These are phyloP conservation scores for Extremus antarcticus DNA, from an alignment of 495 filamentous ascomycete genomes.

Conservation along the genomic window DNA sequence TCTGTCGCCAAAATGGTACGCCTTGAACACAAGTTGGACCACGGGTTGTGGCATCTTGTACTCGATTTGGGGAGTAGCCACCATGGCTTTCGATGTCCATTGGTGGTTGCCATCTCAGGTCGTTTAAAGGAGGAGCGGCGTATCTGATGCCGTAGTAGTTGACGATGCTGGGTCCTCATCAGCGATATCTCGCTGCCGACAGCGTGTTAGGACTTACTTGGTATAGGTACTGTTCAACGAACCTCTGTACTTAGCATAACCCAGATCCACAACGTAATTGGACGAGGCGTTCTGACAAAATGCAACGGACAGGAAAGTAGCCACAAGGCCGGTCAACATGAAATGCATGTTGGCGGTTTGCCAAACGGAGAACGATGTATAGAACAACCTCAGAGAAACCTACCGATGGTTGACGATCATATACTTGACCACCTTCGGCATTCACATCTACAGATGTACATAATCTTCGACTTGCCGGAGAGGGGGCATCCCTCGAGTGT, in stretches of 20 bases:
- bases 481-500: background rate
- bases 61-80: background rate
- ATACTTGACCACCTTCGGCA: background rate
- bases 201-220: conserved; percentile 1
- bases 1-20: conserved; percentile 15
- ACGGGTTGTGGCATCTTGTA: conserved; percentile 10
- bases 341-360: background rate
- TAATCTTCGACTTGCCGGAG: background rate
- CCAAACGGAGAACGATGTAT: background rate
- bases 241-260: conserved; percentile 20
- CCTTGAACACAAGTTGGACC: conserved; percentile 22
- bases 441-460: background rate
- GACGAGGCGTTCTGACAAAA: conserved; percentile 4
- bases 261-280: conserved; percentile 15
- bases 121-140: conserved; percentile 16
- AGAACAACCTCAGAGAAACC: background rate
- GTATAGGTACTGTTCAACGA: conserved; percentile 2
- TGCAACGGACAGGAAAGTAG: background rate
- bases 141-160: conserved; percentile 21
- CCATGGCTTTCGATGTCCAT: conserved; percentile 15
- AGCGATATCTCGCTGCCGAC: background rate
- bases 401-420: background rate
- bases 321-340: background rate
- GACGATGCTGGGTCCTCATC: conserved; percentile 3
- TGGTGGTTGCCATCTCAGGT: conserved; percentile 20